Percentiles rank a stretch among this genome's conserved stretches.
Evolutionary conservation across 345 rosid genomes (phyloP).

Genomic region (Diplotaxis tenuifolia): DNA sequence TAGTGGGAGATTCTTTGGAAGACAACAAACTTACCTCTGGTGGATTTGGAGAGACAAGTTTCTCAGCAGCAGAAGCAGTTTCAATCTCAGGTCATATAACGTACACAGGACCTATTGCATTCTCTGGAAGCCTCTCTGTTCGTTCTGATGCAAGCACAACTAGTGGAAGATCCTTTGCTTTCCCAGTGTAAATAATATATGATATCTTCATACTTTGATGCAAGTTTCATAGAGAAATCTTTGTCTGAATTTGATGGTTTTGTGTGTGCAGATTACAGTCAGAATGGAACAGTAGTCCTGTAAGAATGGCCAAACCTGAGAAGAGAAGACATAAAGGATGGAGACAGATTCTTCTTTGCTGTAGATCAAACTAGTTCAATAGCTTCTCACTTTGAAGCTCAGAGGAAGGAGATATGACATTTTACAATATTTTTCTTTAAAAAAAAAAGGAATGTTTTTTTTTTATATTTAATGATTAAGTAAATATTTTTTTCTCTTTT

Average conservation of each 20-base stretch:
- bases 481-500: conserved; percentile 20
- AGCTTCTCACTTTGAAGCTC: conserved; percentile 38
- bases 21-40: conserved; percentile 29
- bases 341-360: conserved; percentile 69
- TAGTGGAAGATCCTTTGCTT: conserved; percentile 89
- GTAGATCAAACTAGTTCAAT: conserved; percentile 50
- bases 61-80: conserved; percentile 58
- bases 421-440: background rate
- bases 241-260: background rate
- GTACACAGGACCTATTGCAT: conserved; percentile 59
- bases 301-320: conserved; percentile 79
- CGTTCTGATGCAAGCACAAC: conserved; percentile 94
- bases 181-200: conserved; percentile 54
- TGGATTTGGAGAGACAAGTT: conserved; percentile 64
- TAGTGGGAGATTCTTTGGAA: conserved; percentile 28
- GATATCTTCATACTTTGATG: background rate
- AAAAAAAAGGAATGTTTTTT: background rate
- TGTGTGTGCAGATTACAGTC: conserved; percentile 61
- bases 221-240: background rate
- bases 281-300: conserved; percentile 93
- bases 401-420: conserved; percentile 16
- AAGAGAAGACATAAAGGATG: conserved; percentile 60
- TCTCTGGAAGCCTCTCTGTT: conserved; percentile 74
- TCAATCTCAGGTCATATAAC: conserved; percentile 57
- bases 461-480: conserved; percentile 11